Evolutionary conservation across 306 rosid species (phyloP), one percentile per base, ranked within the genome.

Genomic region (Castanea sativa): DNA sequence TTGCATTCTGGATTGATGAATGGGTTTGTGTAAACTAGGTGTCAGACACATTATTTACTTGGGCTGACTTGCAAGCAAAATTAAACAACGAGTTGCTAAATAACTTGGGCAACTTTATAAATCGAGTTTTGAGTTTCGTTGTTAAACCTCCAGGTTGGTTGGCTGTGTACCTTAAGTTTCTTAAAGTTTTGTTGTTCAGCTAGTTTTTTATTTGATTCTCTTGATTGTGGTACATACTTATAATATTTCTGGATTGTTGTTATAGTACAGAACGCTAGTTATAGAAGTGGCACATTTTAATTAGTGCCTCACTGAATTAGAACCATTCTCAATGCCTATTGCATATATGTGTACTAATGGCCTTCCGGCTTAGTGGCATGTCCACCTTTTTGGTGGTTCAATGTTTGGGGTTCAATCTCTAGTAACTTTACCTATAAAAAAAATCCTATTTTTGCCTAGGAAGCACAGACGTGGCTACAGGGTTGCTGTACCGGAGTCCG

Each of bases 41-140:
- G 45, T 95, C 99, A 5, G 98, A 95, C 81, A 93, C 99, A 4
- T 79, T 92, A 82, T 95, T 95, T 81, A 91, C 94, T 0, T 95
- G 99, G 99, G 79, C 91, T 2, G 99, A 95, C 80, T 87, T 92
- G 88, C 98, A 95, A 92, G 94, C 99, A 51, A 95, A 95, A 79
- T 81, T 95, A 72, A 95, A 95, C 78, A 89, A 79, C 19, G 99
- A 95, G 86, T 86, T 95, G 87, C 87, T 95, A 88, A 92, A 75
- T 83, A 95, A 92, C 83, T 84, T 95, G 94, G 99, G 99, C 83
- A 95, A 95, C 86, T 95, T 89, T 76, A 86, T 95, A 72, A 92
- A 95, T 82, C 77, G 98, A 83, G 99, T 95, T 82, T 89, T 95
- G 90, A 93, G 97, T 85, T 95, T 95, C 85, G 74, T 95, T 80